Evolutionary conservation across 2,329 filamentous ascomycete genomes (phyloP).

Genomic region (Magnaporthales sp.): DNA sequence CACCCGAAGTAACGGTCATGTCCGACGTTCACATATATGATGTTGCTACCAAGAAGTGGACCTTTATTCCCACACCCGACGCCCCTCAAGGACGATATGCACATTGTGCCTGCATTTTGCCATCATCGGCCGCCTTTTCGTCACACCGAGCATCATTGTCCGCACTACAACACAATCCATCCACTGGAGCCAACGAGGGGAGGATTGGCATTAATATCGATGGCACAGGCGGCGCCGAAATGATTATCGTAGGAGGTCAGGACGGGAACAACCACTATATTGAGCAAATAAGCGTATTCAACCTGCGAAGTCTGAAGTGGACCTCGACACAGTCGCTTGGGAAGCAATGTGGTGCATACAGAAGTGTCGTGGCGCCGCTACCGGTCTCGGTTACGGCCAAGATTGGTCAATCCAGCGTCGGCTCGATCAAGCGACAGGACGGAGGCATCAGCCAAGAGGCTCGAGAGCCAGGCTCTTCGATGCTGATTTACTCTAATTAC

Average conservation of each 20-base stretch:
- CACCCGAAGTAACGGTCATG: constrained; percentile 91
- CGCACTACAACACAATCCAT: constrained; percentile 82
- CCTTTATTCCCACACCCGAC: constrained; percentile 69
- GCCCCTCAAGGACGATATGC: constrained; percentile 91
- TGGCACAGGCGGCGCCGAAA: constrained; percentile 85
- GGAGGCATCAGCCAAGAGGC: constrained; percentile 43
- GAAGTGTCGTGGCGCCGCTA: constrained; percentile 86
- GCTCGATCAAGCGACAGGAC: constrained; percentile 28
- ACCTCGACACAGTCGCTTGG: constrained; percentile 80
- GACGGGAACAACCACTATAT: constrained; percentile 99
- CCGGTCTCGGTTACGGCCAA: constrained; percentile 55
- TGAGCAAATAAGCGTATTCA: constrained; percentile 97
- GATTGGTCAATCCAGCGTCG: constrained; percentile 50
- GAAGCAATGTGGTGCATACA: constrained; percentile 86
- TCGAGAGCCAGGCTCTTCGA: constrained; percentile 55
- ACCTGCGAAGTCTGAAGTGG: constrained; percentile 90
- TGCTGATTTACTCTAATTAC: constrained; percentile 99
- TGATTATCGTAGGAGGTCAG: constrained; percentile 94
- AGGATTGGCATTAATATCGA: constrained; percentile 83
- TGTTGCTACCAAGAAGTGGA: constrained; percentile 75
- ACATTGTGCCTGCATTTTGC: constrained; percentile 87
- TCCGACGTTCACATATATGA: constrained; percentile 97
- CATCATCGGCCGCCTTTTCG: constrained; percentile 79
- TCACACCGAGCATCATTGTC: constrained; percentile 77
- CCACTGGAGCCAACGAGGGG: constrained; percentile 74